These are phyloP conservation scores for Thinopyrum elongatum DNA, from an alignment of 176 grass and related monocot species.

Conservation along the genomic window DNA sequence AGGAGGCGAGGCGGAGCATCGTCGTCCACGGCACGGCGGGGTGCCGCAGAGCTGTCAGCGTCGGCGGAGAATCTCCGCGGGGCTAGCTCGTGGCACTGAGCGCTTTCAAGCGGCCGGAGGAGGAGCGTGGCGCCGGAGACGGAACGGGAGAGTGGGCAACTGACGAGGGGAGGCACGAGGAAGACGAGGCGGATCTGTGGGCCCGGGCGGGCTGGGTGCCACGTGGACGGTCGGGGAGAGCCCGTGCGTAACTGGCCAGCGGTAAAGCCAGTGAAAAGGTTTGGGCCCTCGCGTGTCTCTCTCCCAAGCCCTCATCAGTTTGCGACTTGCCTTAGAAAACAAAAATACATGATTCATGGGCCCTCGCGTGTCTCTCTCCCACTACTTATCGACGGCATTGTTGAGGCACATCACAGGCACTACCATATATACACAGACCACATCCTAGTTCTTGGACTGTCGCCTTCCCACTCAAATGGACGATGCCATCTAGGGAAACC, in stretches of 20 bases:
- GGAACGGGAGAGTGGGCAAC: neutral
- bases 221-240: constrained; percentile 31
- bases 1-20: constrained; percentile 38
- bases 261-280: neutral
- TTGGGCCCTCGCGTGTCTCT: neutral
- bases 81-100: neutral
- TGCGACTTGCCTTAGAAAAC: too few relatives aligned
- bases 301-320: too few relatives aligned
- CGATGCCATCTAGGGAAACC: too few relatives aligned
- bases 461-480: too few relatives aligned
- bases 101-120: constrained; percentile 30
- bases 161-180: neutral
- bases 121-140: neutral
- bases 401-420: too few relatives aligned
- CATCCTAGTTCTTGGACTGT: too few relatives aligned
- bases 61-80: neutral
- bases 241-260: neutral
- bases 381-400: fast-evolving
- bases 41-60: neutral
- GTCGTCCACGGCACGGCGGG: neutral
- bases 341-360: neutral
- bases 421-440: too few relatives aligned
- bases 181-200: neutral
- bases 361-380: neutral
- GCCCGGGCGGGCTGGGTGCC: neutral